Conservation (phyloP, 2,329 filamentous ascomycete genomes). For the Xylariaceae sp. region DNA sequence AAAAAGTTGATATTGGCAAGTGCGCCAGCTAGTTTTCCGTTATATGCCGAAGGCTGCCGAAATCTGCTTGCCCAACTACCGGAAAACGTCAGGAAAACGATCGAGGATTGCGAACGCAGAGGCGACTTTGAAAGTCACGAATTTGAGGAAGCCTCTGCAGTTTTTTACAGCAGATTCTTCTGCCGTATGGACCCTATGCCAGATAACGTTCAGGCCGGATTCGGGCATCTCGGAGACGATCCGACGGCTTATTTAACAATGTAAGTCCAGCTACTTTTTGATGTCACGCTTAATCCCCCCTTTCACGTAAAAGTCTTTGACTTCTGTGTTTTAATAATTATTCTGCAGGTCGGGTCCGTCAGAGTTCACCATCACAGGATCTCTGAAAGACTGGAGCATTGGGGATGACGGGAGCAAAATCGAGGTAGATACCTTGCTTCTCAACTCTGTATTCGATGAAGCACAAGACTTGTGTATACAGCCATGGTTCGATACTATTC, state of each 20-base stretch:
- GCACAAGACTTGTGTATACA: constrained; percentile 13
- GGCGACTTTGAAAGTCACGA: constrained; percentile 8
- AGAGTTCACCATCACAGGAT: constrained; percentile 19
- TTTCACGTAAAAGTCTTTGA: not conserved
- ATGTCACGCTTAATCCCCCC: not conserved
- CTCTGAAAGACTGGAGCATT: constrained; percentile 22
- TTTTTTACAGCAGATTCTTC: not conserved
- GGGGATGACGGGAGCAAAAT: constrained; percentile 18
- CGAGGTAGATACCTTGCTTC: constrained; percentile 6
- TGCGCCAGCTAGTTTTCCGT: not conserved
- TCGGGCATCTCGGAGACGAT: constrained; percentile 8
- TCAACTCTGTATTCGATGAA: constrained; percentile 24
- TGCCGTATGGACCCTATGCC: constrained; percentile 10
- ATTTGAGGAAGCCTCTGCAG: constrained; percentile 1
- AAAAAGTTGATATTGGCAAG: not conserved
- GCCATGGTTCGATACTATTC: constrained; percentile 29
- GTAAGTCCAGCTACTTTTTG: too few species aligned
- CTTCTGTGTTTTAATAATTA: not conserved
- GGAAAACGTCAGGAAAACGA: not conserved
- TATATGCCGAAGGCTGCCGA: not conserved
- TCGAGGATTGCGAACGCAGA: constrained; percentile 6
- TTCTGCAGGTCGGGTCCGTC: constrained; percentile 21
- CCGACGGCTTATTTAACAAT: constrained; percentile 9
- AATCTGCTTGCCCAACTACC: constrained; percentile 3
- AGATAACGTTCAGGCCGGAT: not conserved